These are phyloP conservation scores for Pythium sp. DNA, from an alignment of 352 stramenopile species.

Conservation along the genomic window DNA sequence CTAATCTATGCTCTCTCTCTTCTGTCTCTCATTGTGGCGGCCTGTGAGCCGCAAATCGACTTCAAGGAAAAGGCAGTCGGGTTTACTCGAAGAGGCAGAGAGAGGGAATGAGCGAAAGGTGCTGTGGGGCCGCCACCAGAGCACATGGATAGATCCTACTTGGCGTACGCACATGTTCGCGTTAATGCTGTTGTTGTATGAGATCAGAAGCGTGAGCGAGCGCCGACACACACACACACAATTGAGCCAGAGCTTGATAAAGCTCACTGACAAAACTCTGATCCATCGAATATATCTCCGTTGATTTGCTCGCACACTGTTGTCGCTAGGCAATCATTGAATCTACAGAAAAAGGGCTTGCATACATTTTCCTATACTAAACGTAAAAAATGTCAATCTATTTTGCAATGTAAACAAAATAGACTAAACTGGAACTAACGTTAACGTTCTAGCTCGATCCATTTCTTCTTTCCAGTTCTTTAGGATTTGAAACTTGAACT, in stretches of 20 bases:
- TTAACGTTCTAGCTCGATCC: neutral
- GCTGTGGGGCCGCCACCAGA: neutral
- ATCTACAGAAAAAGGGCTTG: neutral
- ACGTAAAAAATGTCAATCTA: no score
- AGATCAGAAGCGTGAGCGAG: neutral
- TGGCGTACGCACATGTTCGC: neutral
- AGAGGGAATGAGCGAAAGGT: neutral
- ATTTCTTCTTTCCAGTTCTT: neutral
- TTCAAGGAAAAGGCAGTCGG: neutral
- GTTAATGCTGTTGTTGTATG: neutral
- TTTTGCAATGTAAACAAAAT: neutral
- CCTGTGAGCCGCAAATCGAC: neutral
- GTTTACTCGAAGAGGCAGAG: neutral
- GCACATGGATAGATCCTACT: neutral
- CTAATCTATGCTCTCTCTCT: neutral
- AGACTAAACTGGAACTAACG: neutral
- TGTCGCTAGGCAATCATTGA: neutral
- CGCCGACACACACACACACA: neutral
- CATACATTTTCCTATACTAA: no score
- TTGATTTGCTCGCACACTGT: neutral
- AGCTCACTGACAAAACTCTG: no score
- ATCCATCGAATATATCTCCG: neutral
- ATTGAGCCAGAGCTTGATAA: no score
- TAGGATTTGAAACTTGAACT: neutral
- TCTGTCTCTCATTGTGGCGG: neutral